These are phyloP conservation scores for Amanita brunnescens DNA, from an alignment of 768 basidiomycete species.

Conservation along the genomic window DNA sequence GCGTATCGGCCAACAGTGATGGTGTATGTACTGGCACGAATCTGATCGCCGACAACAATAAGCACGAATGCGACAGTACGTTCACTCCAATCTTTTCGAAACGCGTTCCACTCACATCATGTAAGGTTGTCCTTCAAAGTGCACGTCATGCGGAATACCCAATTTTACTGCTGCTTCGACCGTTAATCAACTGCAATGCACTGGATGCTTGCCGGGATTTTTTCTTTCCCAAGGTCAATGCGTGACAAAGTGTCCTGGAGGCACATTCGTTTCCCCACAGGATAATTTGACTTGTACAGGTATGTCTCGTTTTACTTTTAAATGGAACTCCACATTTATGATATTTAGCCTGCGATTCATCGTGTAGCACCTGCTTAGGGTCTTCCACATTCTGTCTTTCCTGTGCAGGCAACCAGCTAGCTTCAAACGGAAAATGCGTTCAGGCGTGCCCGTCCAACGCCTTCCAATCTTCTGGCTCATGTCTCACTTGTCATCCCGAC, in stretches of 20 bases:
- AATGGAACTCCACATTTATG: neutral
- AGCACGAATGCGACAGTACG: slow-evolving; percentile 72
- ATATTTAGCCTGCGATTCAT: slow-evolving; percentile 53
- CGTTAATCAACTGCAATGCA: slow-evolving; percentile 60
- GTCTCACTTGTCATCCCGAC: slow-evolving; percentile 73
- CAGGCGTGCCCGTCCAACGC: slow-evolving; percentile 61
- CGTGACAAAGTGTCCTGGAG: slow-evolving; percentile 59
- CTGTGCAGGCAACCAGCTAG: slow-evolving; percentile 58
- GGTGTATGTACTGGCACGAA: slow-evolving; percentile 65
- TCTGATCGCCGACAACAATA: slow-evolving; percentile 70
- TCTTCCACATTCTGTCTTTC: slow-evolving; percentile 64
- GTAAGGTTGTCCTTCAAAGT: slow-evolving; percentile 68
- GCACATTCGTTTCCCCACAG: slow-evolving; percentile 61
- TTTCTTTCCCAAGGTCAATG: slow-evolving; percentile 67
- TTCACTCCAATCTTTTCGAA: neutral
- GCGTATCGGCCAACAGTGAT: slow-evolving; percentile 52
- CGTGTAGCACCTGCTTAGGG: slow-evolving; percentile 63
- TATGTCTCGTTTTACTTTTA: slow-evolving; percentile 16
- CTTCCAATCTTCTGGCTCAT: slow-evolving; percentile 56
- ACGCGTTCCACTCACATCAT: slow-evolving; percentile 2
- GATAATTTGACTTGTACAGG: slow-evolving; percentile 67
- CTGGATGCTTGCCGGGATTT: slow-evolving; percentile 68
- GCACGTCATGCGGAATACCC: slow-evolving; percentile 65
- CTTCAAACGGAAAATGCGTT: slow-evolving; percentile 65
- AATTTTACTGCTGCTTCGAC: slow-evolving; percentile 61